These are phyloP conservation scores for Trapa incisa DNA, from an alignment of 345 rosid species.

Conservation along the genomic window DNA sequence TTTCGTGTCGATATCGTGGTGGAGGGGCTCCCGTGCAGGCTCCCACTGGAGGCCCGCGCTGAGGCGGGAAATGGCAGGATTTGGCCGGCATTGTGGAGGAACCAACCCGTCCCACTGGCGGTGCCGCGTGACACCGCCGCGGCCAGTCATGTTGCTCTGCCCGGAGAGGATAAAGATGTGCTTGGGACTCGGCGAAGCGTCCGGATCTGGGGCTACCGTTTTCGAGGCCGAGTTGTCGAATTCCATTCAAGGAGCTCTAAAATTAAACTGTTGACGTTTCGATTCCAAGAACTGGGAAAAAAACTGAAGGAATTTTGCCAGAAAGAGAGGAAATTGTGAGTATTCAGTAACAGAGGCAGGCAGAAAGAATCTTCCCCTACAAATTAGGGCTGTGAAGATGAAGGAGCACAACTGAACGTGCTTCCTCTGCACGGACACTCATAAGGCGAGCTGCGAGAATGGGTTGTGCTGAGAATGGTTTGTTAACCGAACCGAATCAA, in stretches of 20 bases:
- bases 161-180: conserved; percentile 80
- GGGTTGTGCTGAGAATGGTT: no score
- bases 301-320: background rate
- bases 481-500: no score
- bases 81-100: conserved; percentile 48
- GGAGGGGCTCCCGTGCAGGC: conserved; percentile 62
- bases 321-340: background rate
- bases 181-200: conserved; percentile 1
- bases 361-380: background rate
- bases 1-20: conserved; percentile 51
- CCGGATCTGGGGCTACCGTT: background rate
- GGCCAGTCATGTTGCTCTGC: conserved; percentile 94
- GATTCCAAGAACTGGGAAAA: background rate
- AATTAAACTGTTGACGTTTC: background rate
- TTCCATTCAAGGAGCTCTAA: conserved; percentile 5
- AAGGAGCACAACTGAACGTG: no score
- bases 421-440: no score
- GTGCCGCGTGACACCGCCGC: conserved; percentile 53
- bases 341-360: background rate
- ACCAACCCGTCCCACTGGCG: conserved; percentile 58
- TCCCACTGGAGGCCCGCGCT: conserved; percentile 56
- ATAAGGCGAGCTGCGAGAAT: no score
- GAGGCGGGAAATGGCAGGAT: conserved; percentile 51
- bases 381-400: background rate
- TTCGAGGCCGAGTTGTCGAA: background rate